A percentile compares a stretch with the other conserved stretches of the same genome.
These are phyloP conservation scores for Dendryphion nanum DNA, from an alignment of 2,329 filamentous ascomycete genomes.

Conservation along the genomic window DNA sequence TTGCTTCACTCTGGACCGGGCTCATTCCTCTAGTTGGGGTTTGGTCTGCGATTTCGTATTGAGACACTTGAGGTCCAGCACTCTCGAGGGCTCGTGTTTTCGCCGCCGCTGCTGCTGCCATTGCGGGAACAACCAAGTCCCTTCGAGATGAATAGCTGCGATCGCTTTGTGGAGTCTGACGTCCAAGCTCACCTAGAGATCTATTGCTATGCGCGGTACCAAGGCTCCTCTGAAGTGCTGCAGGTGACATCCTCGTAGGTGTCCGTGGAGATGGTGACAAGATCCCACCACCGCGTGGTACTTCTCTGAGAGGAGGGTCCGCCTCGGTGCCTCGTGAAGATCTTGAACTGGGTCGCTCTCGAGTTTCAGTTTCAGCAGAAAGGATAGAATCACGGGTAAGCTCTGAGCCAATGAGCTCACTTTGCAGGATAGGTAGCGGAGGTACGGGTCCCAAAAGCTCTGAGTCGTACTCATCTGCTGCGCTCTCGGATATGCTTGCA, in stretches of 20 bases:
- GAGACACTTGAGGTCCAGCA: conserved; percentile 32
- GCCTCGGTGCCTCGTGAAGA: conserved; percentile 54
- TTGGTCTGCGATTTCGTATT: conserved; percentile 35
- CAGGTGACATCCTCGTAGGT: conserved; percentile 61
- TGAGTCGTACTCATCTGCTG: conserved; percentile 47
- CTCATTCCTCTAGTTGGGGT: conserved; percentile 65
- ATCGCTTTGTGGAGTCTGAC: conserved; percentile 45
- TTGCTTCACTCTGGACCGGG: conserved; percentile 89
- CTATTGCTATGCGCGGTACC: conserved; percentile 65
- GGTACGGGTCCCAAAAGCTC: conserved; percentile 60
- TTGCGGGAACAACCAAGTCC: conserved; percentile 19
- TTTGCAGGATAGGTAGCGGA: conserved; percentile 79
- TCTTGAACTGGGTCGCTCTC: conserved; percentile 61
- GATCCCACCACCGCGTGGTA: conserved; percentile 56
- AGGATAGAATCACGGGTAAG: conserved; percentile 84
- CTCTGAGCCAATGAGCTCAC: conserved; percentile 81
- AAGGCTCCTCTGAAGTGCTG: conserved; percentile 57
- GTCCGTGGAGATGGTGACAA: conserved; percentile 61
- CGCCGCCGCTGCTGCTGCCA: conserved; percentile 39
- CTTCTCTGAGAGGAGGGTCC: conserved; percentile 59
- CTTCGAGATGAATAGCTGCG: conserved; percentile 43
- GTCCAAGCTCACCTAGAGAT: conserved; percentile 52
- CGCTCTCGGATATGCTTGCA: conserved; percentile 53
- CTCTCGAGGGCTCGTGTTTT: conserved; percentile 37
- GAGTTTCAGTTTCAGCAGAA: conserved; percentile 70